Evolutionary conservation across 2,329 filamentous ascomycete genomes (phyloP).

Genomic region (Phialophora macrospora): DNA sequence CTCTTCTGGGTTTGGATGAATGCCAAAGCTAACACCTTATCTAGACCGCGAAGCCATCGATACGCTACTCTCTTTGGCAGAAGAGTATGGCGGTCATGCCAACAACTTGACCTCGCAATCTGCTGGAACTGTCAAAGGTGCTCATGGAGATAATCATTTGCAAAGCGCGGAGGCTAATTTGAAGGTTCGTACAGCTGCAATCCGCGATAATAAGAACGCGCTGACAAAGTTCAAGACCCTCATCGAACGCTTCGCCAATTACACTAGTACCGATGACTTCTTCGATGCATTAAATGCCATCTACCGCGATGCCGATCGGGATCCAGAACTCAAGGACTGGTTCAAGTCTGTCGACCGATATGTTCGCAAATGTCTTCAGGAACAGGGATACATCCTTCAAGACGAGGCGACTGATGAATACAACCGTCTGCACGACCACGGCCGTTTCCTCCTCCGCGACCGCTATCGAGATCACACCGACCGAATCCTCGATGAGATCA

Average conservation of each 20-base stretch:
- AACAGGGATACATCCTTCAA: conserved; percentile 89
- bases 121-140: conserved; percentile 72
- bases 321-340: conserved; percentile 86
- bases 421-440: conserved; percentile 82
- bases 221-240: conserved; percentile 69
- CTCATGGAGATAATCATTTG: conserved; percentile 68
- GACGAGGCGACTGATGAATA: conserved; percentile 79
- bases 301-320: conserved; percentile 83
- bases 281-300: conserved; percentile 83
- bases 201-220: conserved; percentile 48
- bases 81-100: conserved; percentile 80
- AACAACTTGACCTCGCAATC: conserved; percentile 68
- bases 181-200: conserved; percentile 61
- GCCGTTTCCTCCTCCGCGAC: conserved; percentile 82
- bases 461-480: conserved; percentile 88
- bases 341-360: conserved; percentile 79
- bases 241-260: conserved; percentile 94
- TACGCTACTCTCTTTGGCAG: conserved; percentile 80
- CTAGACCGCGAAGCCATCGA: conserved; percentile 83
- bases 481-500: conserved; percentile 83
- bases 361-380: conserved; percentile 79
- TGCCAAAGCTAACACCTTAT: conserved; percentile 38
- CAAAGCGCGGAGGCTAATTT: conserved; percentile 77
- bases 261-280: conserved; percentile 84
- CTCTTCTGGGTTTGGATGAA: neutral